phyloP scores from a whole-genome alignment of 2,329 filamentous ascomycete genomes.

The Exophiala aquamarina region DNA sequence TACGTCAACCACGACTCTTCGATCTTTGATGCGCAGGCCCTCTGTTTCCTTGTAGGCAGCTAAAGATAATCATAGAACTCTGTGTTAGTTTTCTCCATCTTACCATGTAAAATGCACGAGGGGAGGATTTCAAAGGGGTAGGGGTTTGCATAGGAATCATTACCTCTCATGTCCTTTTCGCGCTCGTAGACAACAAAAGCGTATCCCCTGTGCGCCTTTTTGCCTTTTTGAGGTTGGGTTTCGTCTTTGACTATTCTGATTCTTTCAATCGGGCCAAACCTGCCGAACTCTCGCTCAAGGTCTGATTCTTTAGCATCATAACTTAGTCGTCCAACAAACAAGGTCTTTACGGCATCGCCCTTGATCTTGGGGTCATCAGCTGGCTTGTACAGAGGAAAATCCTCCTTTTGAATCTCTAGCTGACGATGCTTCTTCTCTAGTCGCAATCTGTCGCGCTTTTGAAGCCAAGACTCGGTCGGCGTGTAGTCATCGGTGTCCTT shows the following conservation, averaged over 20 bases:
- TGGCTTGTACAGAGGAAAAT: conserved; percentile 70
- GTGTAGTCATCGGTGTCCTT: conserved; percentile 73
- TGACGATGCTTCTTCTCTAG: conserved; percentile 72
- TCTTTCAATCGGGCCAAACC: conserved; percentile 91
- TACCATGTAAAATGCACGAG: conserved; percentile 22
- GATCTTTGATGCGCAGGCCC: conserved; percentile 88
- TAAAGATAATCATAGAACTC: conserved; percentile 53
- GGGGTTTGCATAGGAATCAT: conserved; percentile 47
- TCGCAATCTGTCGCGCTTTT: conserved; percentile 80
- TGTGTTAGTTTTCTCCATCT: conserved; percentile 37
- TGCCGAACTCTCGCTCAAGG: conserved; percentile 87
- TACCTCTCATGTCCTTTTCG: conserved; percentile 99
- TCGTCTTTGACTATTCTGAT: conserved; percentile 85
- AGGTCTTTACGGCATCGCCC: conserved; percentile 90
- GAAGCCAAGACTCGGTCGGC: conserved; percentile 89
- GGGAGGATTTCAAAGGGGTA: conserved; percentile 31
- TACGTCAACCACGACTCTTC: conserved; percentile 90
- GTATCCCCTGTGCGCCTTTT: conserved; percentile 83
- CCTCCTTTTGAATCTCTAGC: conserved; percentile 62
- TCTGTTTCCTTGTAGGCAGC: conserved; percentile 88
- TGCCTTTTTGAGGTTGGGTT: conserved; percentile 70
- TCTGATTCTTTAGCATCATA: conserved; percentile 89
- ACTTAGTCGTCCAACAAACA: conserved; percentile 86
- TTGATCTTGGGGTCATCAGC: conserved; percentile 82
- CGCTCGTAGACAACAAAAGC: conserved; percentile 96